Evolutionary conservation across 176 grass and related monocot genomes (phyloP), one percentile per base, ranked within the genome.

Genomic region (Oryza officinalis): DNA sequence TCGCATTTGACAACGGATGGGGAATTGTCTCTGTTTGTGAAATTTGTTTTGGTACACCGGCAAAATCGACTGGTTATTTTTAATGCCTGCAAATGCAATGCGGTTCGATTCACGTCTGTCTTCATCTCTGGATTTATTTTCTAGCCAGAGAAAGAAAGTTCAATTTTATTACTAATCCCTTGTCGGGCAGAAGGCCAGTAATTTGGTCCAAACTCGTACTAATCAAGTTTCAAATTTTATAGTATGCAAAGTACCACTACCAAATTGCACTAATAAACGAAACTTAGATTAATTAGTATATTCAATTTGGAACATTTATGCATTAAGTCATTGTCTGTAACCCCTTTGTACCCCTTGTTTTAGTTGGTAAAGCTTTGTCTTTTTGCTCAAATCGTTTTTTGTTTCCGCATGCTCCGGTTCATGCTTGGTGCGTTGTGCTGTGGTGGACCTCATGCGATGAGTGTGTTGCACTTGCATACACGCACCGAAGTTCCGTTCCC

Each of bases 81-180:
- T 10, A 35, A 35, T 45, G 6, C 69, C 40, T 38, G 37, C 37
- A 38, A 38, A 38, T 63, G 66, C 77, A 83, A 88, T 83, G 52
- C 80, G 27, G 37, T n/a, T 63, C 32, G 60, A 31, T 65, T 65
- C 69, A 46, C 54, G n/a, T 40, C 5, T 47, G 22, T 20, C n/a
- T 35, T n/a, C 4, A 2, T 17, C 49, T 17, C 31, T 49, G 2
- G 40, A 20, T 43, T 14, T 13, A 10, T 30, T 22, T 30, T 22
- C 67, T 44, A 20, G 3, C 10, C 8, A 6, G 18, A 22, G 40
- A 3, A 43, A 38, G 8, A 20, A 60, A 60, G 7, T 3, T 23
- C 8, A 10, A 41, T 28, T 75, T 67, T 20, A 3, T 13, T 13
- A 38, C 11, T 2, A 44, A 5, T 67, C 14, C 30, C 70, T 49